Evolutionary conservation across 208 protist species (phyloP), one percentile per base, ranked within the genome.

Genomic region (Chromosphaera perkinsii): DNA sequence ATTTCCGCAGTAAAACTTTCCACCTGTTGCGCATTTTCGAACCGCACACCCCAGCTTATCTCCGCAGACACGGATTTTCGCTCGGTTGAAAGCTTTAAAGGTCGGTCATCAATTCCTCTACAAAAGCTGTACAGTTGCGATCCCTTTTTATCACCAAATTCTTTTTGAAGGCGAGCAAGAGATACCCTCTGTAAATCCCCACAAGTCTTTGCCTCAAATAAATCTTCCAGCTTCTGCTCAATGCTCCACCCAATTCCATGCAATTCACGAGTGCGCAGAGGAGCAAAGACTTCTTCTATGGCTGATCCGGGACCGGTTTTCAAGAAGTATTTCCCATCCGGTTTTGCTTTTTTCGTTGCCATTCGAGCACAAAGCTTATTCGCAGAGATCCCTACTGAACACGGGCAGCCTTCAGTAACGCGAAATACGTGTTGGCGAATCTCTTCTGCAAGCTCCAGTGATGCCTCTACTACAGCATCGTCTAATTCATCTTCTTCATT

Each of bases 301-400:
- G n/a, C n/a, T n/a, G n/a, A n/a, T n/a, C n/a, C n/a, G n/a, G n/a
- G n/a, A n/a, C n/a, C n/a, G n/a, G n/a, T n/a, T n/a, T n/a, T n/a
- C 22, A 66, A n/a, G 22, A 49, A 39, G n/a, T 33, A 58, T 56
- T 73, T 60, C 2, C 78, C 78, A 55, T 73, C 57, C 4, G 78
- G 73, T 51, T 83, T 83, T 32, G 73, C 78, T 2, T 37, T 37
- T 14, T 40, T 31, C 4, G 70, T 79, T 27, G 57, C 51, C 35
- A 83, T 37, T 20, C 69, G 70, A n/a, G 78, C 78, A 37, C 80
- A 51, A 10, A 83, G 43, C 31, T 72, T 72, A 62, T 72, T 80
- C 40, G 26, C 52, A 1, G 33, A 66, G 22, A 78, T 76, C 1
- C 78, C 78, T 5, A 69, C 1, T 59, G 51, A 0, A 75, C 62